Base-by-base conservation (phyloP, 106 monocot genomes). In the Apostasia ramifera region DNA sequence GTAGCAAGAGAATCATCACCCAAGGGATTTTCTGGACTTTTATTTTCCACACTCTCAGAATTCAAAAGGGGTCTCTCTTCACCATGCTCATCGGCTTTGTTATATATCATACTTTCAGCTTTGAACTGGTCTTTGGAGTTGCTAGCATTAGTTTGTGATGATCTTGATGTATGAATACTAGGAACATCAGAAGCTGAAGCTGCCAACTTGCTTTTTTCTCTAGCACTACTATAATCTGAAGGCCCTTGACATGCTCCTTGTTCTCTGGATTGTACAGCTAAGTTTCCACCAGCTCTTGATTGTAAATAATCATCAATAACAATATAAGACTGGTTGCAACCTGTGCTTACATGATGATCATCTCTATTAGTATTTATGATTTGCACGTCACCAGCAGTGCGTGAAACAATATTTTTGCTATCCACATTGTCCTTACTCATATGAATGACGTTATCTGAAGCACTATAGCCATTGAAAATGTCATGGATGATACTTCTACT, bases 61-160 rank as follows among this genome's bases (percentile, higher is more conserved):
- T 63, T 53, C 57, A 45, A 39, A 41, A 70, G 49, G 48, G 73
- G 53, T 15, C 40, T 61, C n/a, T 45, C 48, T 63, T 74, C 64
- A 59, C 39, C 42, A 44, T 68, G 70, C 39, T 37, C 26, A 26
- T 73, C 70, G 46, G 5, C 47, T 49, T 6, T 73, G 57, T 71
- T 58, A 80, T 40, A 62, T 13, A 66, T 70, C 38, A 60, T 70
- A 43, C 62, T 47, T 15, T 87, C 84, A 76, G 71, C 76, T 73
- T 84, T 93, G 42, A 80, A 53, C 46, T 79, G 77, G 70, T 70
- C 39, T 44, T 7, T 50, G 49, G 68, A 77, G n/a, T 67, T 77
- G 70, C 50, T 39, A 6, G 44, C 13, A 41, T 78, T 77, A 55
- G 67, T 42, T 9, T 58, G 55, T 58, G 46, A 49, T 69, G 61